A percentile compares a stretch with the other conserved stretches of the same genome.
phyloP scores from a whole-genome alignment of 2,329 filamentous ascomycete species.

The Diaporthe citrichinensis region DNA sequence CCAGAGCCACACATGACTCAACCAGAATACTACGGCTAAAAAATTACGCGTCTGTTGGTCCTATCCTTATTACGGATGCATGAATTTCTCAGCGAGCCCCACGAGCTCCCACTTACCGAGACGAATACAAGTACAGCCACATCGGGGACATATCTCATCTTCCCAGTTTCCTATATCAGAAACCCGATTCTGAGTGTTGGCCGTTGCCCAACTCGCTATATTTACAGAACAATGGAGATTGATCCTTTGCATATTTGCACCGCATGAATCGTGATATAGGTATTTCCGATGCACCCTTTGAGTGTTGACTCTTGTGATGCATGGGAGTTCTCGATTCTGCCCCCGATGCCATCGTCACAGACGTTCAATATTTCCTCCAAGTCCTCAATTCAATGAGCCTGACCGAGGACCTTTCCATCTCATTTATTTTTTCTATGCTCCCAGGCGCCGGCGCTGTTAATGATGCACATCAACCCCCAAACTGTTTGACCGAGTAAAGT shows the following conservation, averaged over 20 bases:
- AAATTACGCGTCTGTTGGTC: slow-evolving; percentile 10
- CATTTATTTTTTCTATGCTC: too few relatives aligned
- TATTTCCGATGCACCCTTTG: too few relatives aligned
- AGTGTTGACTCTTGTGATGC: too few relatives aligned
- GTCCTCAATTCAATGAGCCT: background rate
- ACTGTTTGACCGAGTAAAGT: too few relatives aligned
- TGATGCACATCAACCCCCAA: too few relatives aligned
- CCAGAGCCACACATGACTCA: slow-evolving; percentile 1
- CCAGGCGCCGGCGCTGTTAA: too few relatives aligned
- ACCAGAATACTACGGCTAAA: background rate
- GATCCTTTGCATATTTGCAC: background rate
- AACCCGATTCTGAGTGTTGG: background rate
- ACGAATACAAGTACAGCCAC: slow-evolving; percentile 11
- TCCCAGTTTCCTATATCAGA: background rate
- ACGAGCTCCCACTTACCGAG: slow-evolving; percentile 18
- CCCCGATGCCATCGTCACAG: too few relatives aligned
- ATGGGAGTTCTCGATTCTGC: background rate
- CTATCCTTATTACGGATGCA: background rate
- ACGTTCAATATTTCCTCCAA: too few relatives aligned
- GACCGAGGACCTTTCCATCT: too few relatives aligned
- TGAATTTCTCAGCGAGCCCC: background rate
- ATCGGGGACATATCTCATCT: background rate
- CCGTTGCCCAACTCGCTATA: background rate
- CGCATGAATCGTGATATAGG: background rate
- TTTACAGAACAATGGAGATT: background rate